Base-by-base conservation (phyloP, 441 rosid species). In the Jatropha podagrica region DNA sequence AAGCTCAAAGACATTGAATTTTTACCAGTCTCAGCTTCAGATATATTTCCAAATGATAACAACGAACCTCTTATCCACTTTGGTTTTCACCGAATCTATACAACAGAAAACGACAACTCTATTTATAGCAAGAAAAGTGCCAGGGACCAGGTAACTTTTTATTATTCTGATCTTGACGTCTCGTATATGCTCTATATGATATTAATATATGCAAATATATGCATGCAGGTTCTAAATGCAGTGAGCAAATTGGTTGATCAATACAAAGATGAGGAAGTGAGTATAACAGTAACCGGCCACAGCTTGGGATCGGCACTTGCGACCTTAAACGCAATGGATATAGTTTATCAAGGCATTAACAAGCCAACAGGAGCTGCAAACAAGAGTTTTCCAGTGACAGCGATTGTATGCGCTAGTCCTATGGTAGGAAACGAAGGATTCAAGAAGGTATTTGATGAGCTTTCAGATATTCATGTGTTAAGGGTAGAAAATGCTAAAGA, bases 241-340 rank as follows among this genome's bases (percentile, higher is more conserved):
- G 71, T 91, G 44, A 80, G 73, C 76, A 81, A 82, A 59, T 72
- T 87, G 64, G 69, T 89, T 52, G 84, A 89, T 3, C 18, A 73
- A 41, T 88, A 84, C 81, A 76, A 78, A 62, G 68, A 86, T 1
- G 89, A 89, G 75, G 90, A 88, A 56, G 77, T 86, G 8, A 88
- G 90, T 78, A 86, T 91, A 73, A 89, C 96, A 0, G 51, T 89
- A 32, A 82, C 84, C 0, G 90, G 92, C 2, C 93, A 91, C 77
- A 89, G 93, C 80, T 73, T 89, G 49, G 92, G 90, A 0, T 83
- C 84, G 38, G 87, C 88, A 17, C 65, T 91, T 37, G 88, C 91
- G 3, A 85, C 82, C 3, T 76, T 90, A 38, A 82, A 85, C 2
- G 89, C 91, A 0, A 78, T 81, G 32, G 91, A 91, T 78, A 80